Evolutionary conservation across 352 stramenopile genomes (phyloP).

Genomic region (Globisporangium cederbergense): DNA sequence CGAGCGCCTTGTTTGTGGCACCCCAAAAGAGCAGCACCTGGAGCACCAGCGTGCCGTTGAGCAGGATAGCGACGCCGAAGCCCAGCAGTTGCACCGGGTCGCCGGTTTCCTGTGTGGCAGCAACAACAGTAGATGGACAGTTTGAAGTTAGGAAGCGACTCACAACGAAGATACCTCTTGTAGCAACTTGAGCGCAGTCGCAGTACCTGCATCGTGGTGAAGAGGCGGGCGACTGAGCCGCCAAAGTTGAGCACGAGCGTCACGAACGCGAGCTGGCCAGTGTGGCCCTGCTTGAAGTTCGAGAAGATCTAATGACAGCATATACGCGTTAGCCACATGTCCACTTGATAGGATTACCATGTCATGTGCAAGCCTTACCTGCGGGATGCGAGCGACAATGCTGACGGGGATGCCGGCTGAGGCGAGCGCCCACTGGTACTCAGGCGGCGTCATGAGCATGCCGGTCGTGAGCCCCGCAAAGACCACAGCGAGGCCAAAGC

Average conservation of each 20-base stretch:
- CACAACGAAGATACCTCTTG: too few relatives aligned
- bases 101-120: constrained; percentile 57
- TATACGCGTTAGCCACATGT: not conserved
- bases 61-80: constrained; percentile 66
- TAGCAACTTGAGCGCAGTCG: not conserved
- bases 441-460: constrained; percentile 63
- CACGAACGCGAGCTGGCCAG: constrained; percentile 84
- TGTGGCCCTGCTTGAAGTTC: constrained; percentile 89
- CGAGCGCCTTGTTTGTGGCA: constrained; percentile 72
- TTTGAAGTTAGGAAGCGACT: too few relatives aligned
- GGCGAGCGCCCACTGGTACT: constrained; percentile 73
- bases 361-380: constrained; percentile 34
- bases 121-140: not conserved
- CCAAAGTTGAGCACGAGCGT: constrained; percentile 83
- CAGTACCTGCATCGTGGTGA: constrained; percentile 78
- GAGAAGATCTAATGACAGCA: constrained; percentile 62
- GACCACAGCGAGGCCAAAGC: constrained; percentile 39
- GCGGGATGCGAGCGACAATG: constrained; percentile 75
- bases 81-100: constrained; percentile 67
- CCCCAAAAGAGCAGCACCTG: constrained; percentile 83
- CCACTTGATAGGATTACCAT: not conserved
- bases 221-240: constrained; percentile 76
- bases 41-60: constrained; percentile 77
- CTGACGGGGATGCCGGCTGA: constrained; percentile 75
- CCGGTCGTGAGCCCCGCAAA: constrained; percentile 46